Evolutionary conservation across 768 basidiomycete species (phyloP).

Genomic region (Gyrodon lividus): DNA sequence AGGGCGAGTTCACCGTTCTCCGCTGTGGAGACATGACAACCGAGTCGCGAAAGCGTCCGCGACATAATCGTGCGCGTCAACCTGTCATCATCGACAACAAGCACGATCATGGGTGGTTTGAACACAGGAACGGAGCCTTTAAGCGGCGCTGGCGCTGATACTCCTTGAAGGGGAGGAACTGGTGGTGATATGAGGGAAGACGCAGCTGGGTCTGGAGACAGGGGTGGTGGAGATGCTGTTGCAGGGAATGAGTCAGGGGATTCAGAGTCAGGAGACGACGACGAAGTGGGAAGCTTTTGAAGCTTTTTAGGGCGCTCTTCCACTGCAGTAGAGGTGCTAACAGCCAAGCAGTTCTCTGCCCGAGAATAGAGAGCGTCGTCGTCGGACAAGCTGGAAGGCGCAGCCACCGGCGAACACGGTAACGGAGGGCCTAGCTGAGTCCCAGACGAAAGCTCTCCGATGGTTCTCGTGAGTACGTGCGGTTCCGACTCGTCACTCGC

Average conservation of each 20-base stretch:
- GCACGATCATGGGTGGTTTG: slow-evolving; percentile 57
- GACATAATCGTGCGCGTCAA: slow-evolving; percentile 81
- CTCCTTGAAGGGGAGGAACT: slow-evolving; percentile 5
- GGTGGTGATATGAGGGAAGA: slow-evolving; percentile 9
- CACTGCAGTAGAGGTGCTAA: slow-evolving; percentile 1
- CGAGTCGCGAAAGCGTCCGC: slow-evolving; percentile 72
- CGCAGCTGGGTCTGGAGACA: slow-evolving; percentile 7
- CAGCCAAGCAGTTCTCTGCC: neutral
- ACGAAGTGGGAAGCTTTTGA: neutral
- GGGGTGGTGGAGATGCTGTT: neutral
- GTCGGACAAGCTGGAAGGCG: neutral
- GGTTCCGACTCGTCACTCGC: slow-evolving; percentile 30
- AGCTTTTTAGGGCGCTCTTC: slow-evolving; percentile 5
- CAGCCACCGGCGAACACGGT: slow-evolving; percentile 4
- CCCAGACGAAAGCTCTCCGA: slow-evolving; percentile 42
- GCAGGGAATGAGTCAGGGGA: slow-evolving; percentile 1
- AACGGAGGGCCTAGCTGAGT: slow-evolving; percentile 30
- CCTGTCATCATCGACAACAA: slow-evolving; percentile 83
- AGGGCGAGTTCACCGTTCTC: slow-evolving; percentile 83
- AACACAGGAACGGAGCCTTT: slow-evolving; percentile 27
- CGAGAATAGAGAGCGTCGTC: neutral
- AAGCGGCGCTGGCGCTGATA: slow-evolving; percentile 9
- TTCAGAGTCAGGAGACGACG: slow-evolving; percentile 5
- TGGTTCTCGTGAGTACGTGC: slow-evolving; percentile 41
- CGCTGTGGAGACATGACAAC: slow-evolving; percentile 75